These are phyloP conservation scores for Puccinia hordei DNA, from an alignment of 1,284 basidiomycete genomes.

Conservation along the genomic window DNA sequence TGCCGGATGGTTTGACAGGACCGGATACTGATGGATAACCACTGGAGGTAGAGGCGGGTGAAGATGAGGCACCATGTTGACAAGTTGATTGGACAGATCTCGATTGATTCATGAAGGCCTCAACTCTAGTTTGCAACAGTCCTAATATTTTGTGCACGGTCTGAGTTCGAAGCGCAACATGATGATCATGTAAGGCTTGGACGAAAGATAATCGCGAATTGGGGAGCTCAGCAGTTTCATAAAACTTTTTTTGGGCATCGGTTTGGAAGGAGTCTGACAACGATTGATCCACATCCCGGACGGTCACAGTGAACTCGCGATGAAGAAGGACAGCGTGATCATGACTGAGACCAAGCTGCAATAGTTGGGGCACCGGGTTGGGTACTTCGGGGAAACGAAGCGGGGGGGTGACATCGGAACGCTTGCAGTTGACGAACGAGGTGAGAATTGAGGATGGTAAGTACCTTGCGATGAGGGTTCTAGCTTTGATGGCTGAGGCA, in stretches of 20 bases:
- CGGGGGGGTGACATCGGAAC: background rate
- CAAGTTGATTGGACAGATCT: background rate
- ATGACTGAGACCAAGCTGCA: background rate
- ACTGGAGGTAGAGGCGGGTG: background rate
- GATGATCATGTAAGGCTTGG: background rate
- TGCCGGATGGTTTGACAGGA: background rate
- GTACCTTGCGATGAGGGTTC: background rate
- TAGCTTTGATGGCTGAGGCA: background rate
- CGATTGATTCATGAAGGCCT: background rate
- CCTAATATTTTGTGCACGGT: background rate
- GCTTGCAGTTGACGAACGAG: background rate
- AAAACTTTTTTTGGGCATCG: background rate
- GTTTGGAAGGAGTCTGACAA: background rate
- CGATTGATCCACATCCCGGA: background rate
- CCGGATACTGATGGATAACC: background rate
- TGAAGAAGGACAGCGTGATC: background rate
- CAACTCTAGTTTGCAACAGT: background rate
- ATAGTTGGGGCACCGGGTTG: background rate
- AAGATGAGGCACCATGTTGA: background rate
- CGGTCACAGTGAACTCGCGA: background rate
- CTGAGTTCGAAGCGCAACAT: background rate
- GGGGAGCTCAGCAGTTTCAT: background rate
- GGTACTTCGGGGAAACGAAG: background rate
- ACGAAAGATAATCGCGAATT: background rate
- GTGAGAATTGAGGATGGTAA: background rate